Conservation (phyloP, 352 stramenopile genomes). For the Phytopythium ostracodes region DNA sequence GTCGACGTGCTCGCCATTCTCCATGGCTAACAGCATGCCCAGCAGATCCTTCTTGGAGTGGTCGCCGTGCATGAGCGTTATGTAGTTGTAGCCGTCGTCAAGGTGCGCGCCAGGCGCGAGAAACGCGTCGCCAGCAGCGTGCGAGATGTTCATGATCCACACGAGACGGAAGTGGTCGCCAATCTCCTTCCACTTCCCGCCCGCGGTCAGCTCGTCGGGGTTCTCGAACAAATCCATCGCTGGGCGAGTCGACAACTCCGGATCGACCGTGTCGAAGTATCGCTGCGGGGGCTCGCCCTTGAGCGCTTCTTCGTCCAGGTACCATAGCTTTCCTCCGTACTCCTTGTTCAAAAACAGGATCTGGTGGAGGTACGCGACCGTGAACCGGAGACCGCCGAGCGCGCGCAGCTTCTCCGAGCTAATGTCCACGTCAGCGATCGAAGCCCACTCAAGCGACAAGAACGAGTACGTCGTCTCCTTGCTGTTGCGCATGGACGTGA, state of each 20-base stretch:
- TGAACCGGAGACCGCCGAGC: constrained; percentile 66
- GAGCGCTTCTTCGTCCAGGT: constrained; percentile 39
- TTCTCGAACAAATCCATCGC: constrained; percentile 40
- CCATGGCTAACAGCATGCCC: constrained; percentile 44
- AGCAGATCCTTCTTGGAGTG: constrained; percentile 32
- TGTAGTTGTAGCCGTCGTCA: constrained; percentile 67
- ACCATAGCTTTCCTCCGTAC: constrained; percentile 61
- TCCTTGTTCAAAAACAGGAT: constrained; percentile 43
- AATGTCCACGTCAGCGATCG: constrained; percentile 81
- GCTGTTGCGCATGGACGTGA: constrained; percentile 53
- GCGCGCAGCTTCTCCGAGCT: constrained; percentile 64
- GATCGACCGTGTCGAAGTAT: constrained; percentile 39
- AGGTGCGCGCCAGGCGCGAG: constrained; percentile 41
- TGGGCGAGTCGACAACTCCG: constrained; percentile 23
- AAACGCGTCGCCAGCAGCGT: constrained; percentile 44
- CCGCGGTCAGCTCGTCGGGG: neutral
- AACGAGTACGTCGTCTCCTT: constrained; percentile 74
- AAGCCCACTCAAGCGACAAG: constrained; percentile 77
- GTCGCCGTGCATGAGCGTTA: constrained; percentile 41
- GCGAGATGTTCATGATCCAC: constrained; percentile 64
- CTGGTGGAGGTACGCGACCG: constrained; percentile 50
- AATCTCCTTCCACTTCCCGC: constrained; percentile 45
- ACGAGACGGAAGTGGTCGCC: constrained; percentile 46
- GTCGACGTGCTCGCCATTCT: constrained; percentile 43
- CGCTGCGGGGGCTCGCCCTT: constrained; percentile 10